These are phyloP conservation scores for Cryptosporidium canis DNA, from an alignment of 169 alveolate species.

Conservation along the genomic window DNA sequence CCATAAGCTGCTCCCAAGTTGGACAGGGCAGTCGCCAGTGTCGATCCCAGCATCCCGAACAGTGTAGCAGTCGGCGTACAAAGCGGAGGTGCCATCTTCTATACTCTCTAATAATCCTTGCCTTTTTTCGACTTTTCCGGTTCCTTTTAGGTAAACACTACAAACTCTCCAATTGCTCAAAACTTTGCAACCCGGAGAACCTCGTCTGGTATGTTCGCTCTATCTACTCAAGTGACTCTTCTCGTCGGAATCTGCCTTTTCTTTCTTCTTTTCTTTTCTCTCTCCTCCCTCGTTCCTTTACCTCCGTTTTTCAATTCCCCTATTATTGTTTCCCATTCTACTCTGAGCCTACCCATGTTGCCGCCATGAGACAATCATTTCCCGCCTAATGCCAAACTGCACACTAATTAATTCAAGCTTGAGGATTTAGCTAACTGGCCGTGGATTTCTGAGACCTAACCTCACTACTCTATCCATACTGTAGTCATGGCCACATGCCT, in stretches of 20 bases:
- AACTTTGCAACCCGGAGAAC: neutral
- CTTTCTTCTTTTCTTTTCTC: neutral
- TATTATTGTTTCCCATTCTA: neutral
- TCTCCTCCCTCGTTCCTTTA: neutral
- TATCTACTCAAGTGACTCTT: neutral
- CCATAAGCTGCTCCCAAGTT: slow-evolving; percentile 92
- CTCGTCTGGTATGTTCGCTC: neutral
- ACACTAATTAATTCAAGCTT: too few relatives aligned
- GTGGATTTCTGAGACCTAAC: too few relatives aligned
- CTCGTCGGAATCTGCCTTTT: neutral
- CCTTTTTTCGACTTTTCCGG: neutral
- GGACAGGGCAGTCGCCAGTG: slow-evolving; percentile 86
- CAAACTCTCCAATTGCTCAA: neutral
- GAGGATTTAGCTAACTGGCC: too few relatives aligned
- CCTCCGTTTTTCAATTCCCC: neutral
- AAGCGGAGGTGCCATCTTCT: slow-evolving; percentile 56
- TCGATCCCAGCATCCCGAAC: slow-evolving; percentile 87
- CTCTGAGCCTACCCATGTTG: neutral
- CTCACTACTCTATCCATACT: too few relatives aligned
- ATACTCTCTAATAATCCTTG: neutral
- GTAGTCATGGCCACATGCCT: too few relatives aligned
- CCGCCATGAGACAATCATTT: slow-evolving; percentile 66
- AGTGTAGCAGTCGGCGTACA: slow-evolving; percentile 78
- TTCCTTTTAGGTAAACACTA: neutral
- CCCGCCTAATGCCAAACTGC: neutral